Base-by-base conservation (phyloP, 192 early-diverging fungal genomes). In the Chytriomyces hyalinus region DNA sequence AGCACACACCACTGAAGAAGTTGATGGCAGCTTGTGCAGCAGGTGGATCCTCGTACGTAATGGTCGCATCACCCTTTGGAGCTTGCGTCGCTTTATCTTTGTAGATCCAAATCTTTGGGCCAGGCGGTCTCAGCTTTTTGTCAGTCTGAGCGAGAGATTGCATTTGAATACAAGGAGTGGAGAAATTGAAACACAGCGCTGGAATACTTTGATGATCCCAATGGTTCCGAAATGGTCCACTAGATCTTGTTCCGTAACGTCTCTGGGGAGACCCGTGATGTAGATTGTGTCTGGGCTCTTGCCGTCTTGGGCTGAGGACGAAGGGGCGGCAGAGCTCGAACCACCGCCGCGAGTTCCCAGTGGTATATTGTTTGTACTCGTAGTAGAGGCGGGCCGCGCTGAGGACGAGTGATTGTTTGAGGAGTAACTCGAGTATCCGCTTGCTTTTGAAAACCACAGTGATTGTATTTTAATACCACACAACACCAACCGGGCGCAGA, bases 11-110 rank as follows among this genome's bases (percentile, higher is more conserved):
- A 50, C 90, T 78, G 74, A 93, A 93, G 89, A 91, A 93, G 17
- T 90, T 82, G 50, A 93, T 93, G 6, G 92, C 92, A 59, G 86
- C 90, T 67, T 90, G 88, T 20, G 89, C 86, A 24, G 92, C 84
- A 15, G 82, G 85, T 5, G 92, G 91, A 81, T 93, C 92, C 51
- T 92, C 91, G 80, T 92, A 93, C 4, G 92, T 93, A 13, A 93
- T 80, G 17, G 92, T 93, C 8, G 91, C 91, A 87, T 93, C 92
- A 28, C 92, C 92, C 78, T 93, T 93, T 11, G 91, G 89, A 48
- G 78, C 45, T 11, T 87, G 86, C 0, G 90, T 87, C 4, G 79
- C 73, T 75, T 90, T 89, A 76, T 93, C 92, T 44, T 76, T 76
- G 71, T 93, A 93, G 53, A 93, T 84, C 87, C 91, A 92, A 67